A percentile compares a stretch with the other conserved stretches of the same genome.
Evolutionary conservation across 441 rosid genomes (phyloP).

Genomic region (Syzygium syzygioides): DNA sequence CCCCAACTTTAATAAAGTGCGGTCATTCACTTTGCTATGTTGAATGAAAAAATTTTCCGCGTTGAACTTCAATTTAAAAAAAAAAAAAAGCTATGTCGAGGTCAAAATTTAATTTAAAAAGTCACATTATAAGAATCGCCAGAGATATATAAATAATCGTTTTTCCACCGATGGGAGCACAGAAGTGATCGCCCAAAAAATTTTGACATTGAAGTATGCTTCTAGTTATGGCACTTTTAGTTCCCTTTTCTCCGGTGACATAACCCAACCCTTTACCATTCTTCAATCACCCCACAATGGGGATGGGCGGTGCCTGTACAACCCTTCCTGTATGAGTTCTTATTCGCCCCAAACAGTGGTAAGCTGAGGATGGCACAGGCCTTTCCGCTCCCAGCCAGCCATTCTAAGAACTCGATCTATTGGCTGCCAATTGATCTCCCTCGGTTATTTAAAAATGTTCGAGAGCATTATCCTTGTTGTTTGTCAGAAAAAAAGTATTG

Average conservation of each 20-base stretch:
- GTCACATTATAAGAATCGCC: background rate
- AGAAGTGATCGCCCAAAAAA: background rate
- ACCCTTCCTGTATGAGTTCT: background rate
- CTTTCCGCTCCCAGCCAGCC: background rate
- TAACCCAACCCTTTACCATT: background rate
- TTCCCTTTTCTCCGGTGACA: background rate
- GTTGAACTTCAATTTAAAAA: background rate
- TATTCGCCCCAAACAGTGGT: background rate
- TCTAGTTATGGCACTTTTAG: too few species aligned
- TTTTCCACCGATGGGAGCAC: too few species aligned
- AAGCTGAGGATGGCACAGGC: background rate
- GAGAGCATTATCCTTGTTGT: background rate
- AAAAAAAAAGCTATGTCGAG: background rate
- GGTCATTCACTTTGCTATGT: background rate
- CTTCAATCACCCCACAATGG: too few species aligned
- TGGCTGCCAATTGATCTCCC: background rate
- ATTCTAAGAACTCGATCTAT: too few species aligned
- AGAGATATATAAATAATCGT: too few species aligned
- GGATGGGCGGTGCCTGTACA: background rate
- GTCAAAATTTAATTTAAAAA: too few species aligned
- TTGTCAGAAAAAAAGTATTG: rapidly evolving
- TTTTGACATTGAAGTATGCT: background rate
- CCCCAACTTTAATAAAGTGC: background rate
- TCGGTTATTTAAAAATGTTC: too few species aligned
- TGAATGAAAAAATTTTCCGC: background rate